These are phyloP conservation scores for Xylariaceae sp. DNA, from an alignment of 2,329 filamentous ascomycete species.

Conservation along the genomic window DNA sequence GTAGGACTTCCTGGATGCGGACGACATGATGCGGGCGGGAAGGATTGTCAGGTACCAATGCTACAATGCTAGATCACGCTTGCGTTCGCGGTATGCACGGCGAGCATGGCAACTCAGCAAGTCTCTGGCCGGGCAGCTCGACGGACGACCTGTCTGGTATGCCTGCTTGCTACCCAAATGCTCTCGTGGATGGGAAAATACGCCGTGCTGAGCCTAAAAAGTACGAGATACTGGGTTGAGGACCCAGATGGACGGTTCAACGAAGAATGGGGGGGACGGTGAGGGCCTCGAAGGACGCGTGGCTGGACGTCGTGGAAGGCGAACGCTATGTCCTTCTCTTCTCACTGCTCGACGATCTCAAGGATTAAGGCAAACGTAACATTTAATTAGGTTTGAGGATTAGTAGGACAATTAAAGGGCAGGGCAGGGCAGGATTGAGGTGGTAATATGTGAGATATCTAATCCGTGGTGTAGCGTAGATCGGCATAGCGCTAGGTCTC, in stretches of 20 bases:
- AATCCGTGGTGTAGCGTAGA: background rate
- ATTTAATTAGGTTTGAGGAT: background rate
- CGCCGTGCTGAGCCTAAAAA: background rate
- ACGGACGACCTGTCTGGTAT: background rate
- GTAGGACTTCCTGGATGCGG: conserved; percentile 20
- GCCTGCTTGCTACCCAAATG: background rate
- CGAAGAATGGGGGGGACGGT: background rate
- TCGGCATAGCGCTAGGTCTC: background rate
- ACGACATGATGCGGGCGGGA: conserved; percentile 18
- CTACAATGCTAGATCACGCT: conserved; percentile 14
- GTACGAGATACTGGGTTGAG: background rate
- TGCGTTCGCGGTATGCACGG: conserved; percentile 13
- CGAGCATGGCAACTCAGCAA: conserved; percentile 15
- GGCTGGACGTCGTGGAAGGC: background rate
- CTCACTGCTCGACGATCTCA: background rate
- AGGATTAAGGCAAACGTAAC: background rate
- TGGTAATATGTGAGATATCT: background rate
- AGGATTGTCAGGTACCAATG: conserved; percentile 12
- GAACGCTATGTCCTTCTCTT: background rate
- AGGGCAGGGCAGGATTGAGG: background rate
- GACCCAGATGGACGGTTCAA: background rate
- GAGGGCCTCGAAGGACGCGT: background rate
- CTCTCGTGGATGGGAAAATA: background rate
- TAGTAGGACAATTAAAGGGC: background rate
- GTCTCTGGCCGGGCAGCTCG: background rate